A percentile compares a stretch with the other conserved stretches of the same genome.
Conservation (phyloP, 2,329 filamentous ascomycete species). For the Aspergillus sp. region DNA sequence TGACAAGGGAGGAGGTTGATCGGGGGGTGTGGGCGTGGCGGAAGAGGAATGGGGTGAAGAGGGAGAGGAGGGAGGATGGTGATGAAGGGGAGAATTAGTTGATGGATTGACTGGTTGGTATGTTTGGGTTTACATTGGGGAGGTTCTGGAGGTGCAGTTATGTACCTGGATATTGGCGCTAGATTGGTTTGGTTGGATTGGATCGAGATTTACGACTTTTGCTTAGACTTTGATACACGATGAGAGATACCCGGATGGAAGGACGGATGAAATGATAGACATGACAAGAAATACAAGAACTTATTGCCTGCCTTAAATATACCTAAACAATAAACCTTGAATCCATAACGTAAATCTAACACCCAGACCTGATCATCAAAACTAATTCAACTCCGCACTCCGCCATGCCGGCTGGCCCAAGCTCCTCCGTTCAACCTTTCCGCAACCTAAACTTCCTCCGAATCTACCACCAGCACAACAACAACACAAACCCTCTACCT, state of each 20-base stretch:
- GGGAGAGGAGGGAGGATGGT: conserved; percentile 11
- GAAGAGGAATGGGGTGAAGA: conserved; percentile 59
- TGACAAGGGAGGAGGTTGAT: conserved; percentile 75
- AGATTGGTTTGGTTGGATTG: background rate
- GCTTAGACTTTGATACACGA: no score
- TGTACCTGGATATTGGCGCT: background rate
- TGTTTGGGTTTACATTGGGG: no score
- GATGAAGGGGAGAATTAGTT: conserved; percentile 10
- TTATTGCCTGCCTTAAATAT: no score
- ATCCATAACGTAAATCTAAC: no score
- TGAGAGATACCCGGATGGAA: conserved; percentile 14
- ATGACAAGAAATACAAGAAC: background rate
- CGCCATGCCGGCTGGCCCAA: background rate
- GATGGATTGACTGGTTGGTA: background rate
- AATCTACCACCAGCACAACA: background rate
- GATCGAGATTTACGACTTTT: no score
- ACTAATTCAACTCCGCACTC: no score
- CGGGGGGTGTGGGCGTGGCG: conserved; percentile 79
- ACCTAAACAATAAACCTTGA: no score
- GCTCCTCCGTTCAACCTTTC: background rate
- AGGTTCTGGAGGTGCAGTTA: no score
- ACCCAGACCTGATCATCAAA: no score
- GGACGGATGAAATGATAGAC: background rate
- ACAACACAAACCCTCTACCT: background rate
- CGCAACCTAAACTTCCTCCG: background rate